Conservation (phyloP, 768 basidiomycete genomes). For the Pulveroboletus ravenelii region DNA sequence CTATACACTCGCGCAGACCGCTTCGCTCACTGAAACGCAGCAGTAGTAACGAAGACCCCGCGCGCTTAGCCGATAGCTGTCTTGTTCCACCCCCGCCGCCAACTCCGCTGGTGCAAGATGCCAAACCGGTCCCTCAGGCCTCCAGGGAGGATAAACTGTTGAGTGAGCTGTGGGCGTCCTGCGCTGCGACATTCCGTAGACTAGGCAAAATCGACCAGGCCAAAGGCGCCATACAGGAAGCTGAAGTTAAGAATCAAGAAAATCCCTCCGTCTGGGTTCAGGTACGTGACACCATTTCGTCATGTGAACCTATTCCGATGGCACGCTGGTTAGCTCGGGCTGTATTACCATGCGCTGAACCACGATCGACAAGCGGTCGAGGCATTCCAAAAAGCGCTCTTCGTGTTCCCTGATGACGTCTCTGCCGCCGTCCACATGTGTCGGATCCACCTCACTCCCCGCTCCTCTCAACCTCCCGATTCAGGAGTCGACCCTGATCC, state of each 20-base stretch:
- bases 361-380: constrained; percentile 61
- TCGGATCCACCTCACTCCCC: constrained; percentile 58
- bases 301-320: background rate
- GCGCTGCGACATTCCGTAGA: constrained; percentile 89
- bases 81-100: constrained; percentile 33
- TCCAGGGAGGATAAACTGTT: constrained; percentile 64
- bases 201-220: constrained; percentile 88
- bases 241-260: constrained; percentile 80
- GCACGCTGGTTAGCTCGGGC: constrained; percentile 50
- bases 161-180: constrained; percentile 89
- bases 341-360: constrained; percentile 62
- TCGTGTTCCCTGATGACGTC: constrained; percentile 76
- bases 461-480: constrained; percentile 12
- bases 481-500: constrained; percentile 21
- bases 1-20: constrained; percentile 76
- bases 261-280: constrained; percentile 95
- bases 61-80: constrained; percentile 31
- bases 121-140: constrained; percentile 32
- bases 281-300: constrained; percentile 40
- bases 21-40: constrained; percentile 44
- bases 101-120: constrained; percentile 33
- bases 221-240: constrained; percentile 89
- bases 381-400: constrained; percentile 83
- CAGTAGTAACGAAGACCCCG: constrained; percentile 31
- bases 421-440: constrained; percentile 75